Conservation (phyloP, 108 stramenopile species). For the Stephanodiscus minutulus region DNA sequence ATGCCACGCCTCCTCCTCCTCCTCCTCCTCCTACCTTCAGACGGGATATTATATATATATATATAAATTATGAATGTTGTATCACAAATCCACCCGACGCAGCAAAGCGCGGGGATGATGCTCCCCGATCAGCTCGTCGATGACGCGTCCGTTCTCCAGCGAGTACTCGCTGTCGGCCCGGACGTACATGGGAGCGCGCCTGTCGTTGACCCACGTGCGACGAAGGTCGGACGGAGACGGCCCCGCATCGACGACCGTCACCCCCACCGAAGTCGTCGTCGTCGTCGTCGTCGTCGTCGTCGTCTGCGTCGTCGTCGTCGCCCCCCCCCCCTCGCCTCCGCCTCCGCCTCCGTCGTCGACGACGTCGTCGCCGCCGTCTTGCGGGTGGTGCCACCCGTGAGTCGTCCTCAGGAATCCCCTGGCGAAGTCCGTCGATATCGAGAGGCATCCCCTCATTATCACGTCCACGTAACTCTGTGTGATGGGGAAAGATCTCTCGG, state of each 20-base stretch:
- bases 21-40: too few species aligned
- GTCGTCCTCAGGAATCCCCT: conserved; percentile 55
- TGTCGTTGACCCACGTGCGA: conserved; percentile 66
- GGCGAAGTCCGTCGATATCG: conserved; percentile 61
- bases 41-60: too few species aligned
- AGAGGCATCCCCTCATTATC: conserved; percentile 66
- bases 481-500: conserved; percentile 57
- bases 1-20: too few species aligned
- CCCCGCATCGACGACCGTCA: too few species aligned
- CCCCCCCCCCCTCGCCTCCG: background rate
- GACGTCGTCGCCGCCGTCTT: too few species aligned
- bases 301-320: background rate
- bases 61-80: too few species aligned
- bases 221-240: too few species aligned
- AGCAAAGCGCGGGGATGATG: conserved; percentile 46
- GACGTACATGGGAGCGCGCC: conserved; percentile 59
- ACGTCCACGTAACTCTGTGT: conserved; percentile 76
- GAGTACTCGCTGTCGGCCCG: conserved; percentile 60
- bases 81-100: conserved; percentile 11
- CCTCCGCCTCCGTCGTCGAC: too few species aligned
- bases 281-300: conserved; percentile 1
- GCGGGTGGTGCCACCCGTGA: conserved; percentile 72
- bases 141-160: conserved; percentile 23
- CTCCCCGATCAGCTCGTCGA: conserved; percentile 34
- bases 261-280: conserved; percentile 3